Conservation (phyloP, 2,329 filamentous ascomycete genomes). For the Blumeriella jaapii region DNA sequence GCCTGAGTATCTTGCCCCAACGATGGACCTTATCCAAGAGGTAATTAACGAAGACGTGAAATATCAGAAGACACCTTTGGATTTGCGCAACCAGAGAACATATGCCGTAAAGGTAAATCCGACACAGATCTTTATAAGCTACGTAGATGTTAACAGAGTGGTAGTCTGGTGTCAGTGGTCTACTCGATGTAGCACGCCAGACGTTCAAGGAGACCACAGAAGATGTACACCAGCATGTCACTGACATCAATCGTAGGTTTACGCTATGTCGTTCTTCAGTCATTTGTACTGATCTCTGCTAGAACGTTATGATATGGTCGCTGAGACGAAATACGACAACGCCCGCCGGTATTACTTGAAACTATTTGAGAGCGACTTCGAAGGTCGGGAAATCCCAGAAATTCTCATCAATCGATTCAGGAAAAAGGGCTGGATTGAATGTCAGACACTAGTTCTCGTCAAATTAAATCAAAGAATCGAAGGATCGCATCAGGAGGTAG, state of each 20-base stretch:
- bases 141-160: conserved; percentile 15
- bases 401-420: conserved; percentile 66
- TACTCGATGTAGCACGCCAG: conserved; percentile 79
- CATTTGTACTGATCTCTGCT: conserved; percentile 5
- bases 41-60: conserved; percentile 72
- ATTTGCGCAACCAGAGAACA: conserved; percentile 78
- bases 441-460: conserved; percentile 73
- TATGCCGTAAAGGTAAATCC: conserved; percentile 68
- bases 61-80: conserved; percentile 68
- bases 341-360: conserved; percentile 71
- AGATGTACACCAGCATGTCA: conserved; percentile 62
- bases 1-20: conserved; percentile 45
- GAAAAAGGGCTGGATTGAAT: conserved; percentile 70
- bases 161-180: conserved; percentile 66
- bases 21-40: conserved; percentile 53
- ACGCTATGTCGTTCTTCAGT: no score
- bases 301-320: conserved; percentile 39
- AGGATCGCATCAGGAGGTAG: conserved; percentile 72
- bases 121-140: neutral
- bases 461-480: conserved; percentile 70
- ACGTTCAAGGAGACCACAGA: conserved; percentile 82
- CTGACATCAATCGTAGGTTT: conserved; percentile 49
- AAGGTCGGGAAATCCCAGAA: conserved; percentile 46
- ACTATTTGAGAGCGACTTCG: conserved; percentile 50
- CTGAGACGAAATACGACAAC: conserved; percentile 65